Conservation (phyloP, 768 basidiomycete genomes). For the Piloderma croceum region DNA sequence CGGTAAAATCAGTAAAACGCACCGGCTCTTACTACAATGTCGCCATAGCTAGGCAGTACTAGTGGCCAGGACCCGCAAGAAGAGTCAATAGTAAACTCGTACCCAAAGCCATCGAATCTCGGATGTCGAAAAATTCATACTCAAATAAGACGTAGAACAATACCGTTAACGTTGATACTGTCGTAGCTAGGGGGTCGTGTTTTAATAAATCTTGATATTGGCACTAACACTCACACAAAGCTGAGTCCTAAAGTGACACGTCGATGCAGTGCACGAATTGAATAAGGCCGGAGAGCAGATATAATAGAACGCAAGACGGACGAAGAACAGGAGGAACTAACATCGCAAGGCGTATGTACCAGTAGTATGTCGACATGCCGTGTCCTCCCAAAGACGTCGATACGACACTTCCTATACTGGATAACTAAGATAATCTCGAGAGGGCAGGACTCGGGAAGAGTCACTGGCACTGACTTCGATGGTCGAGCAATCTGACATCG, state of each 20-base stretch:
- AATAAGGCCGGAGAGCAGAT: neutral
- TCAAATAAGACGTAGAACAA: neutral
- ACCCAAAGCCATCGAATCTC: neutral
- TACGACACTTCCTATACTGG: constrained; percentile 66
- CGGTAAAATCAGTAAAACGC: no score
- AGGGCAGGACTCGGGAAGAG: constrained; percentile 46
- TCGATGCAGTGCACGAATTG: no score
- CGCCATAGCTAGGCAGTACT: no score
- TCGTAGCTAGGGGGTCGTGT: neutral
- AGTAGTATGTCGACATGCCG: constrained; percentile 60
- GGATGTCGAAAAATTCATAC: neutral
- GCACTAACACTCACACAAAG: neutral
- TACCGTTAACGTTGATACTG: neutral
- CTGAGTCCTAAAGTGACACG: neutral
- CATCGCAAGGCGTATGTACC: no score
- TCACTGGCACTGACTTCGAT: constrained; percentile 64
- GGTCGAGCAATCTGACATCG: constrained; percentile 46
- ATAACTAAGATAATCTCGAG: constrained; percentile 42
- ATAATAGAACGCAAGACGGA: neutral
- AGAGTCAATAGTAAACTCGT: no score
- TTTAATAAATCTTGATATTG: neutral
- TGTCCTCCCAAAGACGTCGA: constrained; percentile 43
- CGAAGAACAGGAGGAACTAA: constrained; percentile 1
- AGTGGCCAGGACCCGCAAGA: no score
- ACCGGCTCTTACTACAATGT: no score